Percentiles rank a stretch among this genome's conserved stretches.
Conservation (phyloP, 2,329 filamentous ascomycete genomes). For the Fusarium sp. region DNA sequence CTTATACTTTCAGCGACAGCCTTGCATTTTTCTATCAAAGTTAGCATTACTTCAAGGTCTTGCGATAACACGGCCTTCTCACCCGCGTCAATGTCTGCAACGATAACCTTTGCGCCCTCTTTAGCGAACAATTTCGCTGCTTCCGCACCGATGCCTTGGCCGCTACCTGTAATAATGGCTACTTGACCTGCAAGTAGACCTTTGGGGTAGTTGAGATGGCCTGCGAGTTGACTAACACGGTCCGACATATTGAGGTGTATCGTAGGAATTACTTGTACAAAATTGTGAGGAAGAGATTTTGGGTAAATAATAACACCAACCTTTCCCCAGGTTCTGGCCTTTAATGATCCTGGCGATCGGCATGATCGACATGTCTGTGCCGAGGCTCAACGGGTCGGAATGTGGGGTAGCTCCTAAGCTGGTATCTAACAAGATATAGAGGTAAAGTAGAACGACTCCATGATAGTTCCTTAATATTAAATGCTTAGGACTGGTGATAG, state of each 20-base stretch:
- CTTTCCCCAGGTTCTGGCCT: conserved; percentile 13
- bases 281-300: not conserved
- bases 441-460: not conserved
- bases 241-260: conserved; percentile 57
- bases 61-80: conserved; percentile 38
- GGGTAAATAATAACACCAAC: not conserved
- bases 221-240: conserved; percentile 76
- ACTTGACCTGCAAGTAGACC: conserved; percentile 83
- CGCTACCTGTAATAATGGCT: conserved; percentile 87
- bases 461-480: not conserved
- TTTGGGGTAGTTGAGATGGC: conserved; percentile 83
- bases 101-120: conserved; percentile 85
- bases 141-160: conserved; percentile 90
- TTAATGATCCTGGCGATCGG: conserved; percentile 14
- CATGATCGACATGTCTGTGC: conserved; percentile 31
- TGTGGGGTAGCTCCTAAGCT: conserved; percentile 43
- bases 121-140: conserved; percentile 84
- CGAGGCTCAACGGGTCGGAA: conserved; percentile 45
- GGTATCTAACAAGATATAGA: not conserved
- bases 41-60: not conserved
- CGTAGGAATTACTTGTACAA: rapidly evolving
- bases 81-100: conserved; percentile 85
- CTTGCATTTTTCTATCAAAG: conserved; percentile 70
- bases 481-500: rapidly evolving
- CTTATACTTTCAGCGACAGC: conserved; percentile 78